Evolutionary conservation across 2,329 filamentous ascomycete genomes (phyloP), one percentile per base, ranked within the genome.

Genomic region (Paecilomyces variotii): DNA sequence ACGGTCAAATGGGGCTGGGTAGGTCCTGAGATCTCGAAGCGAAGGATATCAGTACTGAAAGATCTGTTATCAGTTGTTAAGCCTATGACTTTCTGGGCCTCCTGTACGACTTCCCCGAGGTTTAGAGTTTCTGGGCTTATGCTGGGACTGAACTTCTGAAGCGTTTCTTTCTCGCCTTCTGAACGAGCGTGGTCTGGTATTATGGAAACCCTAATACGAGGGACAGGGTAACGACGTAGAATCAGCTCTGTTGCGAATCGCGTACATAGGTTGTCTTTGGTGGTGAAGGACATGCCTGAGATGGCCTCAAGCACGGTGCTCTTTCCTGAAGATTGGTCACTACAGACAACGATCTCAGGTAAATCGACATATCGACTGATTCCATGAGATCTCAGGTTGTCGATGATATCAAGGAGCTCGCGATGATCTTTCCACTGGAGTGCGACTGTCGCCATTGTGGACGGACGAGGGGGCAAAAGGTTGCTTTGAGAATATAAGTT

Each of bases 301-400:
- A 88, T 83, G 0, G 85, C 85, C 62, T 87, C 82, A 0, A 88
- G 77, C 0, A 87, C 83, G 0, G 83, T 87, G n/a, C 80, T 84
- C 65, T 88, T 88, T 2, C 84, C 85, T 0, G 80, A 80, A 0
- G 81, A 84, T 58, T 85, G 82, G 57, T 85, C 80, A 3, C 85
- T 84, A 28, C 82, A 82, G 3, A 86, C 83, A 3, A 86, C 78
- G 39, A 85, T 75, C 62, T 83, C 80, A 1, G 82, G 82, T 0
- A 83, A 70, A 39, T 79, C 70, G 26, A 82, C 73, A 12, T 81
- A 75, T 1, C 68, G 77, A 7, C 72, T 77, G 2, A 80, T 73
- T 1, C 83, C 82, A 10, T 78, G 74, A 1, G 75, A 74, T 4
- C 80, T 78, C 0, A 87, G 70, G 0, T 75, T 72, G 62, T 85